Percentiles rank a stretch among this genome's conserved stretches.
Conservation (phyloP, 1,139 yeast species). For the Pichia kudriavzevii region DNA sequence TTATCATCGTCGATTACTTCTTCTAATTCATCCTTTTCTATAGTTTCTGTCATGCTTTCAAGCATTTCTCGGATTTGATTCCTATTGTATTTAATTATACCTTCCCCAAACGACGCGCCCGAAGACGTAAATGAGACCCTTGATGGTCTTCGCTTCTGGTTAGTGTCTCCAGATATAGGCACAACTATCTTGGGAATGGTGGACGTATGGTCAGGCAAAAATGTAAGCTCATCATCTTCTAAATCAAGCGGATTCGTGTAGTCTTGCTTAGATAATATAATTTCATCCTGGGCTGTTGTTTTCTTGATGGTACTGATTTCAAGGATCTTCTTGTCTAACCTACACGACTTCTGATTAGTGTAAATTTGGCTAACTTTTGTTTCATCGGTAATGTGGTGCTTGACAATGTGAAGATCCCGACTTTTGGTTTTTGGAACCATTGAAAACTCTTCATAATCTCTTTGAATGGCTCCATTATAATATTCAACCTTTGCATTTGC, state of each 20-base stretch:
- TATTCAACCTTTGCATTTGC: slow-evolving; percentile 12
- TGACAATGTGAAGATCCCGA: slow-evolving; percentile 16
- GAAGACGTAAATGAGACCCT: slow-evolving; percentile 26
- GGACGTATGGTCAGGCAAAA: slow-evolving; percentile 7
- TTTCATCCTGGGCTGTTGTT: slow-evolving; percentile 2
- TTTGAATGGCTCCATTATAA: slow-evolving; percentile 8
- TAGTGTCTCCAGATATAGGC: slow-evolving; percentile 7
- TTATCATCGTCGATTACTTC: slow-evolving; percentile 10
- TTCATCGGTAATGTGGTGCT: slow-evolving; percentile 13
- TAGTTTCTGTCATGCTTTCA: slow-evolving; percentile 16
- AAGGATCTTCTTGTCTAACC: slow-evolving; percentile 18
- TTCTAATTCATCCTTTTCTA: slow-evolving; percentile 13
- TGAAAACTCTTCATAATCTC: slow-evolving; percentile 21
- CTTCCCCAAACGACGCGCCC: slow-evolving; percentile 29
- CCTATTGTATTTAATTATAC: slow-evolving; percentile 27
- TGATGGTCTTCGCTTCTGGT: background rate
- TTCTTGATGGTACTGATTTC: slow-evolving; percentile 14
- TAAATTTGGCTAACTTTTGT: slow-evolving; percentile 18
- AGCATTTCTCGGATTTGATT: slow-evolving; percentile 28
- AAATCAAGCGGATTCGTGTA: slow-evolving; percentile 17
- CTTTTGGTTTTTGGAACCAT: slow-evolving; percentile 17
- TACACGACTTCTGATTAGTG: slow-evolving; percentile 14
- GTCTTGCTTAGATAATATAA: slow-evolving; percentile 13
- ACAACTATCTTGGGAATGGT: slow-evolving; percentile 11
- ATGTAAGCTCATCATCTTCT: slow-evolving; percentile 14